A percentile compares a stretch with the other conserved stretches of the same genome.
Evolutionary conservation across 768 basidiomycete species (phyloP).

Genomic region (Pleurotus sapidus): DNA sequence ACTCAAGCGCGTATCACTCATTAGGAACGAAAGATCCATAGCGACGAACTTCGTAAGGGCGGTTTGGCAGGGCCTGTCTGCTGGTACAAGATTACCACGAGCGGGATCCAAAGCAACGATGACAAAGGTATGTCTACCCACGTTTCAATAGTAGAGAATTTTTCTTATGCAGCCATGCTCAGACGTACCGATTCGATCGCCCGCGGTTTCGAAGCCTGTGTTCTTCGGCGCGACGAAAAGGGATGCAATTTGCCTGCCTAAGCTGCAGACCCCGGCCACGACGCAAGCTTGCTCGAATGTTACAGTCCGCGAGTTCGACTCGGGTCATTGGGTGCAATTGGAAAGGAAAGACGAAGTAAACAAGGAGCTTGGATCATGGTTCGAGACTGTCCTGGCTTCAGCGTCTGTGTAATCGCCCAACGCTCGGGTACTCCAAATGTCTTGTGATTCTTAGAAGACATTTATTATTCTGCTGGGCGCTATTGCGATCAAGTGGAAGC

Average conservation of each 20-base stretch:
- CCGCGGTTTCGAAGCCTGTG: conserved; percentile 27
- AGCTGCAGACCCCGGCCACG: conserved; percentile 8
- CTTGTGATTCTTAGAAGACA: no score
- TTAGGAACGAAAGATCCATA: conserved; percentile 23
- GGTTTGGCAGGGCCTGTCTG: conserved; percentile 28
- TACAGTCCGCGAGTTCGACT: conserved; percentile 32
- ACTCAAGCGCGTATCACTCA: not conserved
- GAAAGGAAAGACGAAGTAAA: conserved; percentile 29
- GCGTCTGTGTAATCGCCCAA: no score
- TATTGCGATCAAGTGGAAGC: no score
- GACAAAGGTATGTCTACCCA: conserved; percentile 21
- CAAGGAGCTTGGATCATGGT: conserved; percentile 19
- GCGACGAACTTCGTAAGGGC: conserved; percentile 16
- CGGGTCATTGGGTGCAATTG: conserved; percentile 38
- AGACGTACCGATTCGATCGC: conserved; percentile 24
- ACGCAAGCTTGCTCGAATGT: conserved; percentile 19
- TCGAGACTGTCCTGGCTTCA: no score
- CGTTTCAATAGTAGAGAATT: not conserved
- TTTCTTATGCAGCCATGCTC: not conserved
- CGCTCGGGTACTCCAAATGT: no score
- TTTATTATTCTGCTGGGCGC: no score
- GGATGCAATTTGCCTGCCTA: conserved; percentile 27
- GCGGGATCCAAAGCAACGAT: conserved; percentile 25
- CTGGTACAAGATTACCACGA: conserved; percentile 32
- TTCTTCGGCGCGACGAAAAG: conserved; percentile 29